phyloP scores from a whole-genome alignment of 495 filamentous ascomycete species.

The Neurospora tetrasperma region DNA sequence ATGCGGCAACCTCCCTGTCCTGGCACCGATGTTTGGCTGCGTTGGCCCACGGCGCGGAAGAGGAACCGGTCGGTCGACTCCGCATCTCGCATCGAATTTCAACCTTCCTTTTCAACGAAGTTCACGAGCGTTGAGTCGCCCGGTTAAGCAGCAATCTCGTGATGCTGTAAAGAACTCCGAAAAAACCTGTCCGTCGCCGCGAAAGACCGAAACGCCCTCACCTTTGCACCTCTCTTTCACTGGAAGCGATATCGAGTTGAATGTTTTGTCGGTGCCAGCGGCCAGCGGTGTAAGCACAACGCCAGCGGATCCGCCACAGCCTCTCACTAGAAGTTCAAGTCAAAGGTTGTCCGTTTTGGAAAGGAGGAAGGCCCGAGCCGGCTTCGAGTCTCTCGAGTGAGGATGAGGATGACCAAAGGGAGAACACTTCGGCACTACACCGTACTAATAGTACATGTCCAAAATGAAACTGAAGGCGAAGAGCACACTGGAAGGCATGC shows the following conservation, averaged over 20 bases:
- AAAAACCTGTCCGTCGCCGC: background rate
- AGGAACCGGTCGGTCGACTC: background rate
- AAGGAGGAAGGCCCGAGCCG: background rate
- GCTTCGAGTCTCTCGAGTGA: background rate
- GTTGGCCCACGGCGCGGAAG: background rate
- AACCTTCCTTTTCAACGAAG: background rate
- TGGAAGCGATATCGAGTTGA: background rate
- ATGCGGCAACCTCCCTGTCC: slow-evolving; percentile 13
- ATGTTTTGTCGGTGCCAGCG: background rate
- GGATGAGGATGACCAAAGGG: too few relatives aligned
- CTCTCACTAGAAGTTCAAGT: background rate
- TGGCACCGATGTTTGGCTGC: slow-evolving; percentile 8
- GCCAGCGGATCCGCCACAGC: background rate
- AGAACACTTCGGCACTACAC: too few relatives aligned
- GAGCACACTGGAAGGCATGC: too few relatives aligned
- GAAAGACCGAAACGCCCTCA: background rate
- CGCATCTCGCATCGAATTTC: background rate
- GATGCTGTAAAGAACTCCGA: background rate
- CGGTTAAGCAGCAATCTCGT: too few relatives aligned
- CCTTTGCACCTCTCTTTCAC: background rate
- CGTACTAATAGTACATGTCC: too few relatives aligned
- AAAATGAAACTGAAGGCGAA: too few relatives aligned
- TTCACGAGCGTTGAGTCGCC: background rate
- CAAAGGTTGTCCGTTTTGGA: background rate
- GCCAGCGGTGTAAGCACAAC: too few relatives aligned